phyloP scores from a whole-genome alignment of 2,329 filamentous ascomycete species.

The Plenodomus biglobosus region DNA sequence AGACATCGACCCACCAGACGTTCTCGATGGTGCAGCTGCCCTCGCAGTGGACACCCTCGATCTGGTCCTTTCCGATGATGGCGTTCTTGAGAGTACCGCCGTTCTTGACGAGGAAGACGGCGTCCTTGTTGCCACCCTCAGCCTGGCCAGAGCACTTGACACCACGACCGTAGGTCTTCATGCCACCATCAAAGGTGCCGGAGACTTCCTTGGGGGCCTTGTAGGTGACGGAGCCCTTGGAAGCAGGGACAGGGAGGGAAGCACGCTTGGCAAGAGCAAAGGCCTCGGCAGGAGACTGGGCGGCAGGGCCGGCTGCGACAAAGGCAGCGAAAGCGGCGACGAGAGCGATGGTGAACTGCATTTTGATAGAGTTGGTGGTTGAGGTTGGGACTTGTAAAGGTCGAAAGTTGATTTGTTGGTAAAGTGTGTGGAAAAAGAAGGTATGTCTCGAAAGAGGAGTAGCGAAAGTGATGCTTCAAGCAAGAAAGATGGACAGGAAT shows the following conservation, averaged over 20 bases:
- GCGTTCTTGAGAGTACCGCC: constrained; percentile 57
- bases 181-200: constrained; percentile 37
- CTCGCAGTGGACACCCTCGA: constrained; percentile 41
- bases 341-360: constrained; percentile 37
- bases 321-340: constrained; percentile 31
- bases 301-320: constrained; percentile 33
- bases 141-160: constrained; percentile 46
- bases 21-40: constrained; percentile 52
- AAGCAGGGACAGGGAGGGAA: constrained; percentile 32
- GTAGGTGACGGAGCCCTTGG: constrained; percentile 37
- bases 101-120: constrained; percentile 56
- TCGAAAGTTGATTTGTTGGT: constrained; percentile 13
- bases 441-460: constrained; percentile 12
- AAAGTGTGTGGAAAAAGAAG: constrained; percentile 27
- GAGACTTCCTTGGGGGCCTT: constrained; percentile 24
- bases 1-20: constrained; percentile 30
- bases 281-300: constrained; percentile 22
- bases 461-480: constrained; percentile 29
- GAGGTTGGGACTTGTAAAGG: constrained; percentile 14
- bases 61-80: constrained; percentile 57
- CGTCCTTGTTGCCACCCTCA: constrained; percentile 51
- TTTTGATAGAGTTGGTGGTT: constrained; percentile 23
- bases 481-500: constrained; percentile 22
- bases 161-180: constrained; percentile 41
- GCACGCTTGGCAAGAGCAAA: constrained; percentile 36